A percentile compares a stretch with the other conserved stretches of the same genome.
Conservation (phyloP, 75 land plant species). For the Larix kaempferi region DNA sequence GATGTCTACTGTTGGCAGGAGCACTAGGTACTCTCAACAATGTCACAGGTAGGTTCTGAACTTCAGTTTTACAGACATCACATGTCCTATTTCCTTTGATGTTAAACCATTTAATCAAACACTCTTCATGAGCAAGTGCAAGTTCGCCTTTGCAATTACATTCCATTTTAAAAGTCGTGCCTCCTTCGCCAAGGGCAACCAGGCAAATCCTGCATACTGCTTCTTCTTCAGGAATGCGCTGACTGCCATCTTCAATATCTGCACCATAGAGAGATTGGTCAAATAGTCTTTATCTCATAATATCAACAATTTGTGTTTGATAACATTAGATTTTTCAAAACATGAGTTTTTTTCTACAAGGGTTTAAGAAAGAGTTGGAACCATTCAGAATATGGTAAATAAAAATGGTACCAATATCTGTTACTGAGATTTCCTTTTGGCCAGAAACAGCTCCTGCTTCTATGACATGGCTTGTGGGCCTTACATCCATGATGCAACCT, state of each 20-base stretch:
- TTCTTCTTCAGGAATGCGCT: constrained; percentile 77
- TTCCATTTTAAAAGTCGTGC: constrained; percentile 70
- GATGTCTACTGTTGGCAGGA: constrained; percentile 7
- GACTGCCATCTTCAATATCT: constrained; percentile 37
- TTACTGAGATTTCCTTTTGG: constrained; percentile 9
- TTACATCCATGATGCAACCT: constrained; percentile 41
- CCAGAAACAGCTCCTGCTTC: constrained; percentile 8
- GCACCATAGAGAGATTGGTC: not conserved
- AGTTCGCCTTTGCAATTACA: constrained; percentile 79
- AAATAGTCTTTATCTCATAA: not conserved
- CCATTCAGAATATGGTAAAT: not conserved
- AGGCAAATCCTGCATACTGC: constrained; percentile 78
- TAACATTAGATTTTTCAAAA: not conserved
- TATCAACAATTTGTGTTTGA: not conserved
- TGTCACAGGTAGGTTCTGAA: constrained; percentile 68
- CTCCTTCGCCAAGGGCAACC: constrained; percentile 55
- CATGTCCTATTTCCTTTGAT: constrained; percentile 69
- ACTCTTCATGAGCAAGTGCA: constrained; percentile 69
- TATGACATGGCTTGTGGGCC: constrained; percentile 36
- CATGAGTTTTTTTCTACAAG: not conserved
- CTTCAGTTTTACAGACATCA: constrained; percentile 72
- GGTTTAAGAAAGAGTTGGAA: not conserved
- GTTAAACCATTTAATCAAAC: constrained; percentile 76
- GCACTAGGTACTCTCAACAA: constrained; percentile 46
- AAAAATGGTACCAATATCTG: constrained; percentile 17